These are phyloP conservation scores for Camellia oleifera DNA, from an alignment of 179 eudicot species.

Conservation along the genomic window DNA sequence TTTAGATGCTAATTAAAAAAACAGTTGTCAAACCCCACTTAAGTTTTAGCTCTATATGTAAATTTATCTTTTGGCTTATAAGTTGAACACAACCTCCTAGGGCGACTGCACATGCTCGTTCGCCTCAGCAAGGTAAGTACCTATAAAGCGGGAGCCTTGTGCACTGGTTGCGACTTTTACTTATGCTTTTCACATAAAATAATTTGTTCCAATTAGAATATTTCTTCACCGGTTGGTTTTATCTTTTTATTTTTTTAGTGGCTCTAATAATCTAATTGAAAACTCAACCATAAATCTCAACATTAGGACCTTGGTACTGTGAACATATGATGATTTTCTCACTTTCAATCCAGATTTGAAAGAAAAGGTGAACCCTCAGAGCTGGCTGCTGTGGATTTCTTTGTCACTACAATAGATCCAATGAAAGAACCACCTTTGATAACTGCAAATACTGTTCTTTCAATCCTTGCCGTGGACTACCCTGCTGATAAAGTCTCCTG, in stretches of 20 bases:
- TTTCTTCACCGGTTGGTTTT: not conserved
- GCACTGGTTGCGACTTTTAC: not conserved
- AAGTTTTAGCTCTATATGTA: too few species aligned
- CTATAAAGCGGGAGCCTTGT: not conserved
- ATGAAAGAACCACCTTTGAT: constrained; percentile 90
- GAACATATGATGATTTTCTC: not conserved
- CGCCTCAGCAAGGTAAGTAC: too few species aligned
- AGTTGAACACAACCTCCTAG: not conserved
- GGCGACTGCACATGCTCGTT: too few species aligned
- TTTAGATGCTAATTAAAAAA: too few species aligned
- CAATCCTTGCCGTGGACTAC: constrained; percentile 91
- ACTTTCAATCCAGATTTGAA: constrained; percentile 53
- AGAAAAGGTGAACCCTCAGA: constrained; percentile 75
- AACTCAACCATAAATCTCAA: not conserved
- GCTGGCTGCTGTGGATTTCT: constrained; percentile 83
- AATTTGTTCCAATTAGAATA: not conserved
- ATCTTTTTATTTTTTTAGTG: too few species aligned
- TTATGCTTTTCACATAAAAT: not conserved
- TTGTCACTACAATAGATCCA: constrained; percentile 93
- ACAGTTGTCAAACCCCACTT: too few species aligned
- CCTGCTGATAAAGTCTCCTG: constrained; percentile 94
- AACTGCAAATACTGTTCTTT: constrained; percentile 88
- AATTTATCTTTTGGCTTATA: not conserved
- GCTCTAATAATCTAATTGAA: not conserved
- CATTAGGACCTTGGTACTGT: not conserved